These are phyloP conservation scores for Myriosclerotinia scirpicola DNA, from an alignment of 2,329 filamentous ascomycete species.

Conservation along the genomic window DNA sequence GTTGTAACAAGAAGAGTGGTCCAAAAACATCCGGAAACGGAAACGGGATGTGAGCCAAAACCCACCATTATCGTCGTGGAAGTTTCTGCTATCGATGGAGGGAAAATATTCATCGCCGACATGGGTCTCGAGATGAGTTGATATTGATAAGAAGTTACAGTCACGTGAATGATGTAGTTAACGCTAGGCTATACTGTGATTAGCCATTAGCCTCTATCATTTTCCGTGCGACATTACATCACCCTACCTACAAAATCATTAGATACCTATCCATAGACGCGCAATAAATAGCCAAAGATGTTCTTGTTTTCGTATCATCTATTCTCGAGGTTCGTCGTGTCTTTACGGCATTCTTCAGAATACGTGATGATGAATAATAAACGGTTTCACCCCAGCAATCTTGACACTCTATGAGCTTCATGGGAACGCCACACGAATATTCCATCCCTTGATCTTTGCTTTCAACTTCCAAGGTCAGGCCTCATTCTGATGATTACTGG, in stretches of 20 bases:
- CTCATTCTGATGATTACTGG: conserved; percentile 8
- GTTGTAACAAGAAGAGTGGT: not conserved
- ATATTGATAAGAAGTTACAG: not conserved
- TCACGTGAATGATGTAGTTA: not conserved
- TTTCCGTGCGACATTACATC: too few relatives aligned
- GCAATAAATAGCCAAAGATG: not conserved
- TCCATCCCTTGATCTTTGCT: not conserved
- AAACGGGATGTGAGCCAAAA: not conserved
- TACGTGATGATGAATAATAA: conserved; percentile 1
- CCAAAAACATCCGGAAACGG: not conserved
- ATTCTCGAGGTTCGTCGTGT: not conserved
- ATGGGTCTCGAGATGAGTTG: not conserved
- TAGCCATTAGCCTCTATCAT: not conserved
- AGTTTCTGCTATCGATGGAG: not conserved
- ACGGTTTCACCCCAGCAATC: conserved; percentile 18
- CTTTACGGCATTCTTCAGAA: conserved; percentile 1
- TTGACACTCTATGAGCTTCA: conserved; percentile 24
- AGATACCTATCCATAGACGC: not conserved
- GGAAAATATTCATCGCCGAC: not conserved
- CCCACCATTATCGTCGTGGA: not conserved
- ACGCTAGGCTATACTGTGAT: not conserved
- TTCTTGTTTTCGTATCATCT: not conserved
- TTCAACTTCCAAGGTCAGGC: not conserved
- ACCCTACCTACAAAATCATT: not conserved
- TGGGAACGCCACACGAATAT: not conserved